Conservation (phyloP, 805 yeast genomes). For the Ogataea chonburiensis region DNA sequence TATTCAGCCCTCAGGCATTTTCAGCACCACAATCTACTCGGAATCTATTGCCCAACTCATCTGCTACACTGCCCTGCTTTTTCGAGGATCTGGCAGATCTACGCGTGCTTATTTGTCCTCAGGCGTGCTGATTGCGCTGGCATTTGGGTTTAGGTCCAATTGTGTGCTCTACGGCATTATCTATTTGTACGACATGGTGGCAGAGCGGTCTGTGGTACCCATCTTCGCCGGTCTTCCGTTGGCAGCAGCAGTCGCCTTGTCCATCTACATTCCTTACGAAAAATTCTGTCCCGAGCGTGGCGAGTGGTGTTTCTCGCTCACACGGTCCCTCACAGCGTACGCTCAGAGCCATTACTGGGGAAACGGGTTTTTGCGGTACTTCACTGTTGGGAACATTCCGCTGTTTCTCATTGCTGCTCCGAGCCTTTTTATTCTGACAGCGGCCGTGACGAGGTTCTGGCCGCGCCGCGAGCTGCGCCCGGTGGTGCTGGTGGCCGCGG, state of each 20-base stretch:
- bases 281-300: conserved; percentile 68
- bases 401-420: conserved; percentile 80
- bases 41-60: conserved; percentile 69
- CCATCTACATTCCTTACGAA: conserved; percentile 53
- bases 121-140: conserved; percentile 54
- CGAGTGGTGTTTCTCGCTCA: conserved; percentile 66
- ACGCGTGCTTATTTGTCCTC: conserved; percentile 38
- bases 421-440: conserved; percentile 45
- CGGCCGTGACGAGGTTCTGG: conserved; percentile 41
- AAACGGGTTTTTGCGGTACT: conserved; percentile 75
- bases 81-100: conserved; percentile 34
- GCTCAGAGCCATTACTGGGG: conserved; percentile 86
- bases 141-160: conserved; percentile 72
- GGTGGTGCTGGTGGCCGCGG: conserved; percentile 40
- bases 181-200: conserved; percentile 55
- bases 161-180: conserved; percentile 69
- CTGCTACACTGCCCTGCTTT: conserved; percentile 53
- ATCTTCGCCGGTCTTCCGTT: conserved; percentile 58
- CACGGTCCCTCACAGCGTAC: conserved; percentile 64
- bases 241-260: conserved; percentile 42
- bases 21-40: conserved; percentile 69
- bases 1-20: conserved; percentile 79
- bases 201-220: conserved; percentile 31
- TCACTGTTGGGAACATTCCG: conserved; percentile 80
- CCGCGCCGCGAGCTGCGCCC: conserved; percentile 34